Evolutionary conservation across 129 eudicot genomes (phyloP).

Genomic region (Pseudognaphalium luteoalbum): DNA sequence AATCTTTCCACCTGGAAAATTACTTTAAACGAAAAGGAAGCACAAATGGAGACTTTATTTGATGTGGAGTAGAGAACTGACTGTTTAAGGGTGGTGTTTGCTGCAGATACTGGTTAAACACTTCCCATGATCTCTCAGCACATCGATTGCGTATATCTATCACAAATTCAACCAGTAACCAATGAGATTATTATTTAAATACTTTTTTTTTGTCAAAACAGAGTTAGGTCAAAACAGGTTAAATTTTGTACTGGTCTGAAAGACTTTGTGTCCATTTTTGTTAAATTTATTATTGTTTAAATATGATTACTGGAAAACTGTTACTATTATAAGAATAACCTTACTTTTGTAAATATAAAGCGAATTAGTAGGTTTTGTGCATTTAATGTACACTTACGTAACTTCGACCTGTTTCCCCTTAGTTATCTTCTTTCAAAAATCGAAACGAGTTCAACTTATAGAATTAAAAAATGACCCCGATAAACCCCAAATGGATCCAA

Average conservation of each 20-base stretch:
- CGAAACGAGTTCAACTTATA: neutral
- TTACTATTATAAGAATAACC: neutral
- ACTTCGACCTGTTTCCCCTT: neutral
- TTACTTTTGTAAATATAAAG: neutral
- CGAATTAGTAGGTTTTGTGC: neutral
- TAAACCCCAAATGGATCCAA: neutral
- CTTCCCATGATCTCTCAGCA: constrained; percentile 74
- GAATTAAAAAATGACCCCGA: neutral
- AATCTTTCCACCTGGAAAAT: constrained; percentile 56
- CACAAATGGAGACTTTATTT: neutral
- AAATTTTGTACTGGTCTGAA: neutral
- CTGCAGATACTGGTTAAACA: constrained; percentile 46
- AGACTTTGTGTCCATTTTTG: neutral
- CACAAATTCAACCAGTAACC: constrained; percentile 3
- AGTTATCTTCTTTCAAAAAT: neutral
- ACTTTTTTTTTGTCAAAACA: neutral
- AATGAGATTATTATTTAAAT: neutral
- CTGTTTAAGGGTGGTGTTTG: constrained; percentile 69
- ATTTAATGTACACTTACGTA: neutral
- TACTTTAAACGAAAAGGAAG: neutral
- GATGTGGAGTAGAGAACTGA: constrained; percentile 18
- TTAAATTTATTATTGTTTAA: neutral
- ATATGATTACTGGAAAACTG: neutral
- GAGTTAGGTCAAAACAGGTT: neutral
- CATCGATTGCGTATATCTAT: constrained; percentile 54